Percentiles rank a stretch among this genome's conserved stretches.
phyloP scores from a whole-genome alignment of 768 basidiomycete genomes.

The Punctularia strigosozonata region DNA sequence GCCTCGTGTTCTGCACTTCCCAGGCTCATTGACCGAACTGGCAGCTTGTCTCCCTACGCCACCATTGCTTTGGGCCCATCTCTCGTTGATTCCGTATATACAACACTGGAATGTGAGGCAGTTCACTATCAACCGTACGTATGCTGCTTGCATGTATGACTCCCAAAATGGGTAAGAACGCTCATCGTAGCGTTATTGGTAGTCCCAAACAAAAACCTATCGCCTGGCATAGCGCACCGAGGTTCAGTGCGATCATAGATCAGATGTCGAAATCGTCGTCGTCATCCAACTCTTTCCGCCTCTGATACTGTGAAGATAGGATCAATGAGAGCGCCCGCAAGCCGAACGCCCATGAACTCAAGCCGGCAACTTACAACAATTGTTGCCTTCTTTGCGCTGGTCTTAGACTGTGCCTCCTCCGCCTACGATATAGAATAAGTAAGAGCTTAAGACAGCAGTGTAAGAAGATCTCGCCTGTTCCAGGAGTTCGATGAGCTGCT shows the following conservation, averaged over 20 bases:
- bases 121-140: too few species aligned
- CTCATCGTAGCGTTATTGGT: too few species aligned
- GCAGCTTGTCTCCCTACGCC: too few species aligned
- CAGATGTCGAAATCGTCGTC: constrained; percentile 40
- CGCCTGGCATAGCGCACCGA: not conserved
- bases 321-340: constrained; percentile 16
- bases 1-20: too few species aligned
- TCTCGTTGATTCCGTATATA: too few species aligned
- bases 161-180: too few species aligned
- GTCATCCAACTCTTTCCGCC: constrained; percentile 55
- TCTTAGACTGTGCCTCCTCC: constrained; percentile 32
- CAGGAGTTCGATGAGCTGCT: constrained; percentile 73
- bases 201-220: too few species aligned
- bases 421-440: constrained; percentile 11
- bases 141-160: too few species aligned
- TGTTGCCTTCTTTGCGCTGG: constrained; percentile 24
- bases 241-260: not conserved
- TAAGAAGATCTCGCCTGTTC: constrained; percentile 52
- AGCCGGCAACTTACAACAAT: constrained; percentile 23
- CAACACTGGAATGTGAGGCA: too few species aligned
- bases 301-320: constrained; percentile 36
- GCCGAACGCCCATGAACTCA: not conserved
- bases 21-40: too few species aligned
- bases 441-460: not conserved
- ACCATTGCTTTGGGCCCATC: too few species aligned